phyloP scores from a whole-genome alignment of 176 grass and related monocot genomes.

The Aegilops umbellulata region DNA sequence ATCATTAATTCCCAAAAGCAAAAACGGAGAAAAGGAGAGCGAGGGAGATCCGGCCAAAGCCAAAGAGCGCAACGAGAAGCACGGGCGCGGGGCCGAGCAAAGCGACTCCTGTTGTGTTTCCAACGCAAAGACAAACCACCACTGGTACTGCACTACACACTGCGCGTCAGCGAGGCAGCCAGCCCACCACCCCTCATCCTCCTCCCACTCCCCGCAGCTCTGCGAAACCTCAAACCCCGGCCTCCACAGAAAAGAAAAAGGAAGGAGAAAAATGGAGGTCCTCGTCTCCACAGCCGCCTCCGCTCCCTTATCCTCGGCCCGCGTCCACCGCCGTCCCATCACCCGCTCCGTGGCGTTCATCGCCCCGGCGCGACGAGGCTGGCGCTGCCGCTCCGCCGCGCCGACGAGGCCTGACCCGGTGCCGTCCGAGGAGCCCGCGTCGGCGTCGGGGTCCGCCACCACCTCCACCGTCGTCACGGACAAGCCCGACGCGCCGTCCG shows the following conservation, averaged over 20 bases:
- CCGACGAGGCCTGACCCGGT: conserved; percentile 24
- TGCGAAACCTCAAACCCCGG: conserved; percentile 29
- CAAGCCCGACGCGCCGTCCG: conserved; percentile 34
- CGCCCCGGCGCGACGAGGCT: conserved; percentile 20
- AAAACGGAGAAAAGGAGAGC: neutral
- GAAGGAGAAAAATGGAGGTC: conserved; percentile 18
- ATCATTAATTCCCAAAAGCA: neutral
- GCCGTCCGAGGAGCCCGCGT: conserved; percentile 33
- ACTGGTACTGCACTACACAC: neutral
- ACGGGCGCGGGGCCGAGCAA: conserved; percentile 12
- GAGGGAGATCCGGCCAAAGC: conserved; percentile 4
- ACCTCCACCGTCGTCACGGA: conserved; percentile 36
- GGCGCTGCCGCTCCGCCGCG: conserved; percentile 32
- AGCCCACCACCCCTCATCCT: conserved; percentile 39
- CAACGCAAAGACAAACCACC: neutral
- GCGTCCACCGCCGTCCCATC: neutral
- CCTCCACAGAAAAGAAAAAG: conserved; percentile 30
- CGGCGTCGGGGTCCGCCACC: neutral
- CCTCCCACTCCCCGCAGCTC: conserved; percentile 13
- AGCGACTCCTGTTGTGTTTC: conserved; percentile 9
- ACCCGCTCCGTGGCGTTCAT: neutral
- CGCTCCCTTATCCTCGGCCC: conserved; percentile 13
- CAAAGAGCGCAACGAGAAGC: neutral
- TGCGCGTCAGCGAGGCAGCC: neutral
- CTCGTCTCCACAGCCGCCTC: conserved; percentile 35